Evolutionary conservation across 345 rosid genomes (phyloP).

Genomic region (Populus pruinosa): DNA sequence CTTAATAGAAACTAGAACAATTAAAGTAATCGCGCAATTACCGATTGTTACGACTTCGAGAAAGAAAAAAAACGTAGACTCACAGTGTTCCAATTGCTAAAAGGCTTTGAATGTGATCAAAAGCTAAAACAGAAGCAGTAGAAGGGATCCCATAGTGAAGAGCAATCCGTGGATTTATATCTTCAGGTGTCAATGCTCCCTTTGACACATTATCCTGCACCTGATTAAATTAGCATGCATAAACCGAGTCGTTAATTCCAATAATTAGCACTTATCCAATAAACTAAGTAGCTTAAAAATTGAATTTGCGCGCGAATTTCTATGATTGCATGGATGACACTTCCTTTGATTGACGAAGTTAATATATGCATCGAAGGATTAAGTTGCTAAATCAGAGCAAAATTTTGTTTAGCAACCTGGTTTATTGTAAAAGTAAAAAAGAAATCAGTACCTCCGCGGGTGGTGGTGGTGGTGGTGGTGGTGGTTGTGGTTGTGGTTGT

Average conservation of each 20-base stretch:
- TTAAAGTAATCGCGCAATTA: background rate
- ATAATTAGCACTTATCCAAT: background rate
- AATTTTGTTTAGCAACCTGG: background rate
- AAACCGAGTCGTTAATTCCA: background rate
- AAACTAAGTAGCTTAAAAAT: background rate
- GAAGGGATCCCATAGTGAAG: slow-evolving; percentile 33
- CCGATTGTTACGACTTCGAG: background rate
- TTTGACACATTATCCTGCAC: slow-evolving; percentile 5
- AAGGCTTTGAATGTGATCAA: slow-evolving; percentile 30
- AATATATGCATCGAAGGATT: background rate
- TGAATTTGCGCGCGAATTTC: background rate
- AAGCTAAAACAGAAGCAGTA: slow-evolving; percentile 25
- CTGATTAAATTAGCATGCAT: background rate
- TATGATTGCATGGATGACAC: background rate
- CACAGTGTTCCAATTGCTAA: slow-evolving; percentile 30
- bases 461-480: background rate
- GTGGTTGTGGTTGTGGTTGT: background rate
- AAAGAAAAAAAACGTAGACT: background rate
- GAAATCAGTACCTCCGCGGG: background rate
- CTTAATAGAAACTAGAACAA: background rate
- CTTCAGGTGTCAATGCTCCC: slow-evolving; percentile 4
- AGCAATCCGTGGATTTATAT: slow-evolving; percentile 16
- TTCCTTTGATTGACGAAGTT: background rate
- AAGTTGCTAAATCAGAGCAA: background rate
- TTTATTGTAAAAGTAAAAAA: background rate